These are phyloP conservation scores for Elongisporangium prolatum DNA, from an alignment of 352 stramenopile genomes.

Conservation along the genomic window DNA sequence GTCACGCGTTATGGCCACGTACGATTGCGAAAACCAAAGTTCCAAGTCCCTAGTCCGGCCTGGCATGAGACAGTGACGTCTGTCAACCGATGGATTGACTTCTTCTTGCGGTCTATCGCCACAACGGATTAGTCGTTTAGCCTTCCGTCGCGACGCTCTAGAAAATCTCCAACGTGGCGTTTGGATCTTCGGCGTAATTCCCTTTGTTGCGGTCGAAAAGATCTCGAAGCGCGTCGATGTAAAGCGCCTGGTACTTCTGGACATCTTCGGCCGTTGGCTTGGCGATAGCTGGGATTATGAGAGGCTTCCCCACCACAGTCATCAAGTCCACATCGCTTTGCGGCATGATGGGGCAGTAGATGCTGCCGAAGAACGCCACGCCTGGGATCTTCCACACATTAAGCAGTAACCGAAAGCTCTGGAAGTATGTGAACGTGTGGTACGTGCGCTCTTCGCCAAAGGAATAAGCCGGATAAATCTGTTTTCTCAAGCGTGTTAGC, in stretches of 20 bases:
- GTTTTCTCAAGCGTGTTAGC: no score
- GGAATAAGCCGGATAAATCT: slow-evolving; percentile 67
- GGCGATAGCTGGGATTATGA: neutral
- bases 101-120: neutral
- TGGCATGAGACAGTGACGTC: slow-evolving; percentile 9
- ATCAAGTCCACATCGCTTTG: slow-evolving; percentile 26
- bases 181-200: neutral
- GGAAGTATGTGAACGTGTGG: slow-evolving; percentile 62
- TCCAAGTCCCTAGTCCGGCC: slow-evolving; percentile 12
- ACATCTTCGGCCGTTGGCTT: neutral
- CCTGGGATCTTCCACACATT: slow-evolving; percentile 73
- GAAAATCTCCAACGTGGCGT: neutral
- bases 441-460: slow-evolving; percentile 86
- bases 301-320: neutral
- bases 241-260: neutral
- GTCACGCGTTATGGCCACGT: slow-evolving; percentile 25
- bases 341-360: slow-evolving; percentile 78
- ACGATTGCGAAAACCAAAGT: slow-evolving; percentile 17
- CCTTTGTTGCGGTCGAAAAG: neutral
- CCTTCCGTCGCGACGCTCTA: neutral
- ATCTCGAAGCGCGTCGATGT: neutral
- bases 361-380: slow-evolving; percentile 56
- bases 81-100: neutral
- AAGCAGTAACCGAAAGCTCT: slow-evolving; percentile 51
- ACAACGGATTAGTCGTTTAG: no score